These are phyloP conservation scores for Clonostachys byssicola DNA, from an alignment of 2,329 filamentous ascomycete genomes.

Conservation along the genomic window DNA sequence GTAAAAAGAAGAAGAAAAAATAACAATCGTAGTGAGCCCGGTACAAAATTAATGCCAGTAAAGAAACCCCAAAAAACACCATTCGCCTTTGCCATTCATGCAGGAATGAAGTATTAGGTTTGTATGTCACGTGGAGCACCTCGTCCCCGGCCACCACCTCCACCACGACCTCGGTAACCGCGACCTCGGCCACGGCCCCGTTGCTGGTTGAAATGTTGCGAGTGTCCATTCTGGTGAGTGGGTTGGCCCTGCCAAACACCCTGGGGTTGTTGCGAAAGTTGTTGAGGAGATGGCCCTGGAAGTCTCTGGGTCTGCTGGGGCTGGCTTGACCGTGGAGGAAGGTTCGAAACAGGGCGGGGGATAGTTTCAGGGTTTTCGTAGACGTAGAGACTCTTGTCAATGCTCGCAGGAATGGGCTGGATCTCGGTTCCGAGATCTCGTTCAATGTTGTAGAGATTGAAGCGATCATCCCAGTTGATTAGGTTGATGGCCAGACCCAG, in stretches of 20 bases:
- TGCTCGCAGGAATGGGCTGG: conserved; percentile 86
- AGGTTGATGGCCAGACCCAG: conserved; percentile 96
- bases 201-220: conserved; percentile 22
- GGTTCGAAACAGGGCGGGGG: conserved; percentile 68
- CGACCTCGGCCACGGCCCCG: conserved; percentile 29
- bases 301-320: conserved; percentile 13
- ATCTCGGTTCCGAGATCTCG: conserved; percentile 97
- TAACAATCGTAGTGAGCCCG: conserved; percentile 1
- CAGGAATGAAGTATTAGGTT: conserved; percentile 18
- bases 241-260: conserved; percentile 36
- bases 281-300: not conserved
- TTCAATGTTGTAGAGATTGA: conserved; percentile 98
- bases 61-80: conserved; percentile 7
- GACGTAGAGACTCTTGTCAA: conserved; percentile 97
- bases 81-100: conserved; percentile 14
- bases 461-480: conserved; percentile 99
- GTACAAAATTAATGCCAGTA: conserved; percentile 16
- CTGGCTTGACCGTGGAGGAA: conserved; percentile 20
- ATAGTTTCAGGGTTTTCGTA: conserved; percentile 96
- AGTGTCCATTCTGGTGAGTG: conserved; percentile 26
- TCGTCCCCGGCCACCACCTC: conserved; percentile 24
- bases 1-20: conserved; percentile 16
- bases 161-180: conserved; percentile 30
- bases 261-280: conserved; percentile 19
- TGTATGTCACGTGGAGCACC: conserved; percentile 27